Percentiles rank a stretch among this genome's conserved stretches.
phyloP scores from a whole-genome alignment of 108 stramenopile genomes.

The Asterionellopsis glacialis region DNA sequence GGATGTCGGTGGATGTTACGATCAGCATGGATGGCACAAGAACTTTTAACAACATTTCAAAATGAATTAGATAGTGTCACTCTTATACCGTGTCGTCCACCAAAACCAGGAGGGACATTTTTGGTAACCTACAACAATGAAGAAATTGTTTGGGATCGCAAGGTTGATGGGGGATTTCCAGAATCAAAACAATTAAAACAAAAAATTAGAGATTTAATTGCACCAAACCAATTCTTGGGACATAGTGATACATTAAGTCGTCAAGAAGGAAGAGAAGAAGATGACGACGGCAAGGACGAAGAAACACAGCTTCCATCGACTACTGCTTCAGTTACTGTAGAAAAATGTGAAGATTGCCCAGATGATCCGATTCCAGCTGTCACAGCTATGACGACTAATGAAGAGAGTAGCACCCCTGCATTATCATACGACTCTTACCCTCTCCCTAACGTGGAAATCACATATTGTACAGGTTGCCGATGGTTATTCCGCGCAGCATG shows the following conservation, averaged over 20 bases:
- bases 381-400: neutral
- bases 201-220: constrained; percentile 60
- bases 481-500: constrained; percentile 29
- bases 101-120: constrained; percentile 19
- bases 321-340: neutral
- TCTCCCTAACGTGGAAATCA: constrained; percentile 8
- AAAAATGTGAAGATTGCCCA: neutral
- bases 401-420: neutral
- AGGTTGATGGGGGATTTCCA: constrained; percentile 59
- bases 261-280: neutral
- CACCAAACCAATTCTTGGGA: constrained; percentile 57
- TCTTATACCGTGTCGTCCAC: constrained; percentile 42
- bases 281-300: neutral
- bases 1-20: constrained; percentile 83
- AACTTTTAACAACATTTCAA: constrained; percentile 72
- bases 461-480: constrained; percentile 19
- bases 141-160: constrained; percentile 42
- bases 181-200: constrained; percentile 80
- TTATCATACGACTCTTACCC: neutral
- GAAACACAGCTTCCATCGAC: constrained; percentile 1
- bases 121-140: neutral
- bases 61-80: constrained; percentile 48
- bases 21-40: constrained; percentile 71
- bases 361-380: neutral
- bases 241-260: constrained; percentile 49